These are phyloP conservation scores for Xylaria hypoxylon DNA, from an alignment of 2,329 filamentous ascomycete genomes.

Conservation along the genomic window DNA sequence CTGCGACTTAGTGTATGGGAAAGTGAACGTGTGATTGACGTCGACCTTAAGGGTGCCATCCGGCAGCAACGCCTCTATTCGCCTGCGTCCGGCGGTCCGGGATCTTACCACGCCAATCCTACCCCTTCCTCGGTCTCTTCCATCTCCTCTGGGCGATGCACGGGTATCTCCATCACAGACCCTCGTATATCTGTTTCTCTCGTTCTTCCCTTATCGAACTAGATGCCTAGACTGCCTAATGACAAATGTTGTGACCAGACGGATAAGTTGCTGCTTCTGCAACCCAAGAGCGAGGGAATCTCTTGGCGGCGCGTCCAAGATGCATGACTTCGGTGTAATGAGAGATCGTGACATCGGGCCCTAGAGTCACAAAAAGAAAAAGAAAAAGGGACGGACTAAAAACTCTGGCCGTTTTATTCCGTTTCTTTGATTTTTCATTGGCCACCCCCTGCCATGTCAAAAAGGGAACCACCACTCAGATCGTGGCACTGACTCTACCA, in stretches of 20 bases:
- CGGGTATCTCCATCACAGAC: conserved; percentile 2
- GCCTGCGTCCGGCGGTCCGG: conserved; percentile 26
- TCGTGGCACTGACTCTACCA: conserved; percentile 27
- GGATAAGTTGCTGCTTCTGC: conserved; percentile 26
- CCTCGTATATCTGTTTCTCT: not conserved
- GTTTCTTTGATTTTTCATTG: too few relatives aligned
- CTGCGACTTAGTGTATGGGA: not conserved
- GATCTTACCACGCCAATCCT: conserved; percentile 11
- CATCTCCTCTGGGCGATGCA: conserved; percentile 3
- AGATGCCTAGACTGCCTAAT: not conserved
- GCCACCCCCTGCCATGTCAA: not conserved
- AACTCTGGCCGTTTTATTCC: too few relatives aligned
- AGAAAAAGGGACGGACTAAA: not conserved
- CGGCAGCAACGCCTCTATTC: conserved; percentile 29
- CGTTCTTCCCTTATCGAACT: not conserved
- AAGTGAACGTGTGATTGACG: conserved; percentile 2
- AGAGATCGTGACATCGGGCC: conserved; percentile 24
- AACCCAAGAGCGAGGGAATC: conserved; percentile 18
- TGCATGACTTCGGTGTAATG: conserved; percentile 24
- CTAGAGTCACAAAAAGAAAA: too few relatives aligned
- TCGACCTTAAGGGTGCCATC: conserved; percentile 26
- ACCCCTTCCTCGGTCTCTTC: conserved; percentile 9
- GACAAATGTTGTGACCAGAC: not conserved
- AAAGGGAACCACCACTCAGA: conserved; percentile 10
- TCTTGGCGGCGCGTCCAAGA: conserved; percentile 30